These are phyloP conservation scores for Trichoderma afroharzianum DNA, from an alignment of 2,329 filamentous ascomycete genomes.

Conservation along the genomic window DNA sequence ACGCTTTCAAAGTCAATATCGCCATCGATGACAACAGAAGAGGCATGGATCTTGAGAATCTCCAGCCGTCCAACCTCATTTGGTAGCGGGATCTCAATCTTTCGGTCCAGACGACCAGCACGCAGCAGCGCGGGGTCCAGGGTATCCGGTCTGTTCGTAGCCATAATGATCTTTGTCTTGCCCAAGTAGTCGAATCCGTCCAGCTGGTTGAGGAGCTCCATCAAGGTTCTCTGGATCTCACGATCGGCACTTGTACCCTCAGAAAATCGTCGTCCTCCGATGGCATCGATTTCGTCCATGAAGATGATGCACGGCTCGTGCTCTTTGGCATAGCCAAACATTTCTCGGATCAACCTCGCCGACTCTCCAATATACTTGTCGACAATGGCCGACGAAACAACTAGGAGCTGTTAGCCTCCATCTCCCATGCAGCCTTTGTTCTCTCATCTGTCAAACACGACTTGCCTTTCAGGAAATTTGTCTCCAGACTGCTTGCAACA, in stretches of 20 bases:
- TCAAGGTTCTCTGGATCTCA: conserved; percentile 95
- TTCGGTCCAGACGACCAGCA: conserved; percentile 89
- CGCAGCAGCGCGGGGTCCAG: conserved; percentile 89
- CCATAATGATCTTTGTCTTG: conserved; percentile 99
- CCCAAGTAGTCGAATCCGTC: conserved; percentile 99
- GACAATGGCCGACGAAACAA: conserved; percentile 97
- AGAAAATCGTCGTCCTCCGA: conserved; percentile 92
- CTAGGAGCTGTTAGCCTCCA: conserved; percentile 45
- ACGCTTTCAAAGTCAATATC: conserved; percentile 99
- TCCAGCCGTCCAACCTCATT: conserved; percentile 96
- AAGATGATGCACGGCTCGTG: conserved; percentile 99
- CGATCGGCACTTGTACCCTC: conserved; percentile 97
- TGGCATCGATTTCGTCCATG: conserved; percentile 99
- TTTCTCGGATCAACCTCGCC: conserved; percentile 92
- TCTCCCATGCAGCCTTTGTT: neutral
- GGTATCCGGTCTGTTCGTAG: conserved; percentile 94
- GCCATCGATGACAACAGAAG: conserved; percentile 80
- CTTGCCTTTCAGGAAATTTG: conserved; percentile 94
- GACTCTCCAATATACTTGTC: conserved; percentile 99
- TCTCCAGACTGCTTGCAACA: conserved; percentile 93
- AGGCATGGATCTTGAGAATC: conserved; percentile 96
- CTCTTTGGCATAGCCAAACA: conserved; percentile 99
- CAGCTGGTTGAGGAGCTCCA: conserved; percentile 97
- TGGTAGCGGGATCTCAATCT: conserved; percentile 95
- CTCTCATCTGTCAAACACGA: neutral